Base-by-base conservation (phyloP, 1,284 basidiomycete genomes). In the Earliella scabrosa region DNA sequence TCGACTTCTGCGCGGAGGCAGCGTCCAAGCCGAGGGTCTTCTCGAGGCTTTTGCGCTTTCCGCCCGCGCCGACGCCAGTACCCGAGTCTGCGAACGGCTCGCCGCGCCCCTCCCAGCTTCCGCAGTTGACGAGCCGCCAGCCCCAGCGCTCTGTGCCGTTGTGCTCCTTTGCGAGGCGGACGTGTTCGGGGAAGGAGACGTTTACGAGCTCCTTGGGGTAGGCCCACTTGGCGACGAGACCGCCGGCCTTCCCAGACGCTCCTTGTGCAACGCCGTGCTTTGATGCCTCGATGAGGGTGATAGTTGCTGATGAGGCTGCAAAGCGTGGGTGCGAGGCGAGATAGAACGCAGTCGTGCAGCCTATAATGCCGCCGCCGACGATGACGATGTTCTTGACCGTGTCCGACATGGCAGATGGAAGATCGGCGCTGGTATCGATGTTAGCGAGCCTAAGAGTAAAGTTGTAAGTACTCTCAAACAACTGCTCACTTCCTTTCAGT, bases 171-270 rank as follows among this genome's bases (percentile, higher is more conserved):
- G 95, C 92, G 9, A 98, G 82, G 41, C 83, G 80, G 59, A 87
- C 80, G 70, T 97, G 95, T 63, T 97, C 86, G 7, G 77, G 68
- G 69, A 90, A 97, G 6, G 92, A 94, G 43, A 96, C 78, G 39
- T 82, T 75, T 5, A 90, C 89, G 18, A 97, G 77, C 67, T 94
- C 89, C 52, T 85, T 81, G 0, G 88, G 88, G 64, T 88, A 89
- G 1, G 88, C 88, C 88, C 88, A 90, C 63, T 82, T 82, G 0
- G 95, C 94, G 21, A 98, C 81, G n/a, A 98, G 86, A 0, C 95
- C 95, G 2, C 94, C 95, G 0, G 93, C 91, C 70, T 97, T 97
- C 5, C 95, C 95, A 0, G 88, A 92, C 1, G 95, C 93, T 0
- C 89, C 88, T 60, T 88, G 86, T 0, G 87, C 87, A 18, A 79